phyloP scores from a whole-genome alignment of 768 basidiomycete genomes.

The Suillus fuscotomentosus region DNA sequence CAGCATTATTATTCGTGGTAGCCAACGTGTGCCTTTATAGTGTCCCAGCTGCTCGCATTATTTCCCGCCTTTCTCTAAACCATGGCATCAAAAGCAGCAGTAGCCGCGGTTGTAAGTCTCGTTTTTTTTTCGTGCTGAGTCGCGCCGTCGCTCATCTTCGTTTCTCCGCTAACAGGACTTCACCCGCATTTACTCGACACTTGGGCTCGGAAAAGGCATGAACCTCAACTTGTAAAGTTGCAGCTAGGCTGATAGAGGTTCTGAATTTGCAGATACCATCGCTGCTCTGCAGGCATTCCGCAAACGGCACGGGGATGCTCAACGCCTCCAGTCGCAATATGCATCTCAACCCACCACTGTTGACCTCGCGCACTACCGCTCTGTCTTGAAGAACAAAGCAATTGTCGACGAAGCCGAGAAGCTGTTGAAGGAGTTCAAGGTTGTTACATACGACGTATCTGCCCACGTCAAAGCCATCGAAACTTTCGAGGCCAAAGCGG shows the following conservation, averaged over 20 bases:
- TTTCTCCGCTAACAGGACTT: conserved; percentile 58
- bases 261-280: conserved; percentile 68
- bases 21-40: conserved; percentile 1
- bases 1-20: conserved; percentile 4
- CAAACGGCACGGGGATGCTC: conserved; percentile 90
- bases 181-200: conserved; percentile 75
- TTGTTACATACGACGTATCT: conserved; percentile 88
- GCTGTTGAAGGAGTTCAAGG: conserved; percentile 84
- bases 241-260: neutral
- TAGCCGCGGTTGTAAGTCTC: conserved; percentile 59
- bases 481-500: conserved; percentile 94
- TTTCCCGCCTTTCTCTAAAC: conserved; percentile 16
- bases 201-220: conserved; percentile 86
- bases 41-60: conserved; percentile 1
- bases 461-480: conserved; percentile 94
- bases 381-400: conserved; percentile 87
- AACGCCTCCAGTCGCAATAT: conserved; percentile 64
- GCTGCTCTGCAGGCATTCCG: conserved; percentile 92
- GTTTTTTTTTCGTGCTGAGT: conserved; percentile 9
- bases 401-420: conserved; percentile 94
- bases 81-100: conserved; percentile 74
- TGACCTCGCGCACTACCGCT: conserved; percentile 90
- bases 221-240: neutral
- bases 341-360: conserved; percentile 75
- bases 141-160: conserved; percentile 7